A percentile compares a stretch with the other conserved stretches of the same genome.
Conservation (phyloP, 768 basidiomycete species). For the Mycena crocata region DNA sequence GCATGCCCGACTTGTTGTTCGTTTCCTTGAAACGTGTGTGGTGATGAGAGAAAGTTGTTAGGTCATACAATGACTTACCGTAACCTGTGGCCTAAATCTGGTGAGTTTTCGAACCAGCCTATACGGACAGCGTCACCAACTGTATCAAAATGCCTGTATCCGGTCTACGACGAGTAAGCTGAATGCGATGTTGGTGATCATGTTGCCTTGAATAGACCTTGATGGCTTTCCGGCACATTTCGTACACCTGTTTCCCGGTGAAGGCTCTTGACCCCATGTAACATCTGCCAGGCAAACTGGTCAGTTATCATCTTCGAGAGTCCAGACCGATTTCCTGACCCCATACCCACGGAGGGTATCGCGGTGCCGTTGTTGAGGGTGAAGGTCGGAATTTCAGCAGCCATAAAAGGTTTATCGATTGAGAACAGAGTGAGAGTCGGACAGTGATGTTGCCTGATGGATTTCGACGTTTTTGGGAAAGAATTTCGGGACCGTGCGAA, state of each 20-base stretch:
- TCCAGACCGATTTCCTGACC: conserved; percentile 34
- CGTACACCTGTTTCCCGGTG: conserved; percentile 21
- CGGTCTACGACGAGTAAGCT: conserved; percentile 34
- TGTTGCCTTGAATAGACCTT: not conserved
- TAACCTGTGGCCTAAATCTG: conserved; percentile 27
- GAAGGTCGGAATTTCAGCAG: conserved; percentile 36
- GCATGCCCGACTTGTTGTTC: conserved; percentile 60
- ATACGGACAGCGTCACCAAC: not conserved
- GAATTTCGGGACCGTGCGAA: too few species aligned
- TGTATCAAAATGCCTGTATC: conserved; percentile 54
- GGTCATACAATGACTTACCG: not conserved
- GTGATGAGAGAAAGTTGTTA: not conserved
- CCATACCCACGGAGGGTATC: conserved; percentile 48
- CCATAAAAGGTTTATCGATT: conserved; percentile 34
- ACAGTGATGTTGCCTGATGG: not conserved
- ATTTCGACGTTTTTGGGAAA: too few species aligned
- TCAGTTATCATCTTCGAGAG: not conserved
- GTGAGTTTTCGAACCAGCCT: not conserved
- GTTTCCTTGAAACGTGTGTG: conserved; percentile 51
- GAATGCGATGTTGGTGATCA: too few species aligned
- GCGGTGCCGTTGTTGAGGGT: conserved; percentile 43
- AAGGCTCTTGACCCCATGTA: conserved; percentile 18
- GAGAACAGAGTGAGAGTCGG: not conserved
- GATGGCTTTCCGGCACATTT: conserved; percentile 28
- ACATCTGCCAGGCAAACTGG: not conserved